Evolutionary conservation across 2,329 filamentous ascomycete genomes (phyloP), one percentile per base, ranked within the genome.

Genomic region (Calonectria multiphialidica): DNA sequence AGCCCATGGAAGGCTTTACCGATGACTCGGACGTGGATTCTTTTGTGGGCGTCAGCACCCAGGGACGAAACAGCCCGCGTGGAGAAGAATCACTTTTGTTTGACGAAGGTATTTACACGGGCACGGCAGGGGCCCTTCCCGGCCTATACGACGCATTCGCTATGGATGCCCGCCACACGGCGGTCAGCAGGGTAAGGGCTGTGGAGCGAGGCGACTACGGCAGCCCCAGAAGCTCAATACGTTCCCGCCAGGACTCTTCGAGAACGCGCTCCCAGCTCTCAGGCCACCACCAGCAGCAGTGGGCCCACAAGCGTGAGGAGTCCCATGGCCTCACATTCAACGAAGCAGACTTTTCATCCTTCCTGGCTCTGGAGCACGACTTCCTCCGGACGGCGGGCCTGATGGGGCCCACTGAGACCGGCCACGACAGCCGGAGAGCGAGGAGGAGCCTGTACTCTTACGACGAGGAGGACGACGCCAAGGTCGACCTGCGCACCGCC

Each of bases 1-100:
- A 75, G 12, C 68, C 79, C 23, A 40, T 72, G 7, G 75, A 78
- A 0, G 73, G 73, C 8, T 80, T 77, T 16, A 80, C 79, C 1
- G 79, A 82, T 21, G 78, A 81, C 21, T 82, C 80, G 6, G 73
- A 79, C 8, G 66, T 79, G 4, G 81, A 82, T 53, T 79, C 80
- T 0, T 80, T 81, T 7, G 50, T 81, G 3, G 76, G 70, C 3
- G 47, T 81, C 3, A 76, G 71, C 9, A 73, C 72, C 57, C 73
- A 72, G 9, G 71, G 72, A 5, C 65, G 62, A 28, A 65, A 9
- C 18, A 50, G 66, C 25, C 66, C 65, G 0, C 74, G 71, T 0
- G 79, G 72, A 0, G 80, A 80, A 18, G 78, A 81, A 47, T 73
- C 68, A 0, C 75, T 82, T 0, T 35, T 82, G 0, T 82, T 82